Base-by-base conservation (phyloP, 495 filamentous ascomycete species). In the Penicillium fimorum region DNA sequence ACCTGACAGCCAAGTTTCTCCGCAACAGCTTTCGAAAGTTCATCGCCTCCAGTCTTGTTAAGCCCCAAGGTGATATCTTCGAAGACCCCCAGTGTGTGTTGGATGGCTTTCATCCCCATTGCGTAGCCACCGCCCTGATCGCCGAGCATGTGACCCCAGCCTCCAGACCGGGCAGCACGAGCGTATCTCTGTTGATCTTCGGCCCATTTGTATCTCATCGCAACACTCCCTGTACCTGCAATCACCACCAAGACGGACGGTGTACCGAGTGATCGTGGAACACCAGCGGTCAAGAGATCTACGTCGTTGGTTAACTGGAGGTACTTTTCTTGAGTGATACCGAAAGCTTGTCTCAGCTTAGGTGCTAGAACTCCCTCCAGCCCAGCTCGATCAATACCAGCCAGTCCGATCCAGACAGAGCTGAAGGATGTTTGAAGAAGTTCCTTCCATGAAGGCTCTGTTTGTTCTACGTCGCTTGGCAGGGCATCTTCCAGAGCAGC, bases 131-230 rank as follows among this genome's bases (percentile, higher is more conserved):
- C 66, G 1, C 70, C 73, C 42, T 75, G 69, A 37, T 76, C 72
- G 0, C 73, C 70, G 6, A 76, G 58, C 17, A 73, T 53, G 46
- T 72, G 64, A 7, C 71, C 71, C 73, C 71, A 76, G 5, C 73
- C 73, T 5, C 71, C 73, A 5, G 65, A 59, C 6, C 69, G 69
- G 30, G 63, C 65, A n/a, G 63, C 52, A 11, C 65, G 64, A 7
- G 49, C 17, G 35, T 64, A 60, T 12, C 55, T 55, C 35, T 54
- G 12, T 13, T 57, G 42, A 40, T 50, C 51, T 11, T 54, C 43
- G 7, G 25, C 49, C 52, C 57, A 62, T 4, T 37, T 41, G 59
- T 71, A 75, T 10, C 62, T 53, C 56, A 71, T 70, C 7, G 65
- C 64, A 15, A 72, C 62, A 44, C 69, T 71, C 0, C 71, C 68